These are phyloP conservation scores for Rhododendron vialii DNA, from an alignment of 148 eudicot species.

Conservation along the genomic window DNA sequence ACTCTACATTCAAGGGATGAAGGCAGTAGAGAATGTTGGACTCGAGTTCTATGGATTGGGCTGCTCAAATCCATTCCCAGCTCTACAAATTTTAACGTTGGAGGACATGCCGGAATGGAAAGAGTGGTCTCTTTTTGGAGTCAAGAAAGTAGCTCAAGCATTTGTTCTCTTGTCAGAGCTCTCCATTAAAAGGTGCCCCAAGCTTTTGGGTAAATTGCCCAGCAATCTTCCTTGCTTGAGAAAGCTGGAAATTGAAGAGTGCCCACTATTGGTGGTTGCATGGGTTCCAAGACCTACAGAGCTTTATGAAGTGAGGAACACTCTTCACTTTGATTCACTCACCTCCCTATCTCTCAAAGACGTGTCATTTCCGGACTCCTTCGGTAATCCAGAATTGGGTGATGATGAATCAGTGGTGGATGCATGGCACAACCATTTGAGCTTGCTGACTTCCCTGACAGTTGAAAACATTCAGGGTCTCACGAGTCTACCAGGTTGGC, in stretches of 20 bases:
- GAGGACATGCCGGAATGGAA: constrained; percentile 6
- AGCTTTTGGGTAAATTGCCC: neutral
- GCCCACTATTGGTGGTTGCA: neutral
- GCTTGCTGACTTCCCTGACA: neutral
- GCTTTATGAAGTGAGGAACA: neutral
- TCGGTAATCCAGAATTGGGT: neutral
- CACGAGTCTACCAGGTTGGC: neutral
- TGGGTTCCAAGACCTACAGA: neutral
- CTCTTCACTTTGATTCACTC: no score
- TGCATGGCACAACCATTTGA: neutral
- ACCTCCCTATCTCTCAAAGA: neutral
- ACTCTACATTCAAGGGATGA: no score
- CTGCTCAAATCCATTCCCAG: no score
- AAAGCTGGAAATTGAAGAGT: neutral
- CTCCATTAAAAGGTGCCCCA: constrained; percentile 12
- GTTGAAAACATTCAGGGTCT: neutral
- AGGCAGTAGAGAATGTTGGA: no score
- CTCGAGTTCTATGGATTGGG: no score
- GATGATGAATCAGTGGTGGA: neutral
- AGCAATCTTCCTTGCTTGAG: neutral
- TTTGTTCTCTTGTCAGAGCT: constrained; percentile 15
- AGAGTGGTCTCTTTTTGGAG: constrained; percentile 12
- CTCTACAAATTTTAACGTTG: no score
- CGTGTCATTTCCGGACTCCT: neutral
- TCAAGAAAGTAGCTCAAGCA: neutral